These are phyloP conservation scores for Bocquillonia castaneifolia DNA, from an alignment of 441 rosid genomes.

Conservation along the genomic window DNA sequence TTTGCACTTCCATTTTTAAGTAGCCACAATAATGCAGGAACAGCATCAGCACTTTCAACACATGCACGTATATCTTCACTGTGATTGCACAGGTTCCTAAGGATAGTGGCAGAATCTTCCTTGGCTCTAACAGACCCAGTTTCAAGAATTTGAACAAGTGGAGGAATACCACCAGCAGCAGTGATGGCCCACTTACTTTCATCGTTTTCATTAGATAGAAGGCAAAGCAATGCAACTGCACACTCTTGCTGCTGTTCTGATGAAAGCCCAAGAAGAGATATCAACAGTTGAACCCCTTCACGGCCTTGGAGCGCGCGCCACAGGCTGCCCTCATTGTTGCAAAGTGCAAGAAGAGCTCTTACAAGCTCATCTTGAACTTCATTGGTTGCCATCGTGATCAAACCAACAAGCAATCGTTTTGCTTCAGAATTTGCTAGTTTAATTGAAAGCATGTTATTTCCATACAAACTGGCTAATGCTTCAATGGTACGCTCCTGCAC, in stretches of 20 bases:
- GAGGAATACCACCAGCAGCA: slow-evolving; percentile 99
- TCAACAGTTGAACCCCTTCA: slow-evolving; percentile 93
- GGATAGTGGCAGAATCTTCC: slow-evolving; percentile 98
- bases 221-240: slow-evolving; percentile 95
- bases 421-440: slow-evolving; percentile 87
- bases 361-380: slow-evolving; percentile 97
- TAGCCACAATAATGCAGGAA: slow-evolving; percentile 98
- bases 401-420: slow-evolving; percentile 93
- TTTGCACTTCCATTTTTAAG: slow-evolving; percentile 93
- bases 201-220: slow-evolving; percentile 91
- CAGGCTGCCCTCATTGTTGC: slow-evolving; percentile 79
- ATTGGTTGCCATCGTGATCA: slow-evolving; percentile 93
- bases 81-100: slow-evolving; percentile 95
- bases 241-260: slow-evolving; percentile 99
- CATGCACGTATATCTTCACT: slow-evolving; percentile 99
- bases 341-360: slow-evolving; percentile 79
- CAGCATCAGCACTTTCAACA: slow-evolving; percentile 99
- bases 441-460: slow-evolving; percentile 67
- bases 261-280: slow-evolving; percentile 98
- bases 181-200: slow-evolving; percentile 99
- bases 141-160: slow-evolving; percentile 97
- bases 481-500: slow-evolving; percentile 99
- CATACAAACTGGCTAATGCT: slow-evolving; percentile 98
- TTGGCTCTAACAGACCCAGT: slow-evolving; percentile 96
- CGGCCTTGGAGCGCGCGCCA: slow-evolving; percentile 99